Evolutionary conservation across 331 rosid genomes (phyloP), one percentile per base, ranked within the genome.

Genomic region (Cucumis variabilis): DNA sequence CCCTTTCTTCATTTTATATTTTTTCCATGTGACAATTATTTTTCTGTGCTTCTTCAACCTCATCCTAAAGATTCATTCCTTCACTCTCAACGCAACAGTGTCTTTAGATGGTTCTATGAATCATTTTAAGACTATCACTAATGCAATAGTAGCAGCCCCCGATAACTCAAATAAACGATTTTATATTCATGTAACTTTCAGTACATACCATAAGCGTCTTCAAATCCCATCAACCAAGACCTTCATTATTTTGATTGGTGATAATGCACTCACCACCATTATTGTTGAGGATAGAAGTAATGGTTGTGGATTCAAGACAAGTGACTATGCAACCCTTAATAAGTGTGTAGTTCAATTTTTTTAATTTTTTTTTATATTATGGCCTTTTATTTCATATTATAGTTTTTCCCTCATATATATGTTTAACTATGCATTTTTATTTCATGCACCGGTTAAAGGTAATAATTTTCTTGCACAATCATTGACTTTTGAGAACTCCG

Each of bases 51-150:
- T 16, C 13, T 0, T 55, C 63, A 55, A 55, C 20, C 19, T 55
- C 19, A 19, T 55, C 0, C 4, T 5, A 0, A n/a, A n/a, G n/a
- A n/a, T n/a, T n/a, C n/a, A n/a, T 0, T 14, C 6, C 6, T 55
- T 6, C 3, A 55, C 1, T 55, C n/a, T 66, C 9, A 66, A 66
- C n/a, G 71, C 27, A 21, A 66, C 30, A 23, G 71, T n/a, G 13
- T 7, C 24, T 4, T 66, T 66, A 24, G 28, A 0, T n/a, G n/a
- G n/a, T n/a, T n/a, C n/a, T n/a, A n/a, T n/a, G n/a, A n/a, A n/a
- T n/a, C n/a, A 66, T 4, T 66, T 7, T 7, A 66, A 66, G 13
- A 66, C 9, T 3, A 66, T 66, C n/a, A 66, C 0, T 66, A 24
- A 66, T 20, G 30, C 71, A 20, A 66, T 66, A 0, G 71, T 28